Evolutionary conservation across 2,329 filamentous ascomycete genomes (phyloP).

Genomic region (Pestalotiopsis sp.): DNA sequence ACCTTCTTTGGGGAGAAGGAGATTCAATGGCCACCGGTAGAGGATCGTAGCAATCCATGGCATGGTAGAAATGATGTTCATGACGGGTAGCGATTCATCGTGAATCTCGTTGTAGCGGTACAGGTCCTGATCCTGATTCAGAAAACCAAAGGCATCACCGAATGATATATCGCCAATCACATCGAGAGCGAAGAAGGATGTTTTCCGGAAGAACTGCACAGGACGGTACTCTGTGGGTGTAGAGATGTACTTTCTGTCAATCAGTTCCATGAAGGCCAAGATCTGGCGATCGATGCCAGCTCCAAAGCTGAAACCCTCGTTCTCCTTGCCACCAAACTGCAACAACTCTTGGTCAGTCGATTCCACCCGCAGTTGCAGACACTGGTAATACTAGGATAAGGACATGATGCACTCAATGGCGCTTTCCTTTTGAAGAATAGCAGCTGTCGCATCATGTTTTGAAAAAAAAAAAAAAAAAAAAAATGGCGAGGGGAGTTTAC

Average conservation of each 20-base stretch:
- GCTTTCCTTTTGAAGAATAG: too few relatives aligned
- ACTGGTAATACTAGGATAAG: too few relatives aligned
- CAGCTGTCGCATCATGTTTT: not conserved
- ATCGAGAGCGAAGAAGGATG: conserved; percentile 56
- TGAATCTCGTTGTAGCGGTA: conserved; percentile 47
- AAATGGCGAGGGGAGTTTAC: conserved; percentile 17
- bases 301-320: conserved; percentile 44
- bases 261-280: conserved; percentile 42
- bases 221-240: conserved; percentile 33
- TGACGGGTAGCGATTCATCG: conserved; percentile 40
- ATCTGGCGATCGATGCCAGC: conserved; percentile 42
- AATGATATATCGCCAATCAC: conserved; percentile 56
- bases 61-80: conserved; percentile 39
- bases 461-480: not conserved
- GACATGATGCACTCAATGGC: too few relatives aligned
- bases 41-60: conserved; percentile 37
- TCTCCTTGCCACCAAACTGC: conserved; percentile 55
- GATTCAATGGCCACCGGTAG: conserved; percentile 38
- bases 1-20: conserved; percentile 36
- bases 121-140: conserved; percentile 51
- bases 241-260: conserved; percentile 50
- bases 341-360: conserved; percentile 14
- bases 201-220: conserved; percentile 52
- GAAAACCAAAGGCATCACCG: conserved; percentile 53
- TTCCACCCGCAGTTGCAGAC: not conserved